These are phyloP conservation scores for Rhizodiscina lignyota DNA, from an alignment of 495 filamentous ascomycete species.

Conservation along the genomic window DNA sequence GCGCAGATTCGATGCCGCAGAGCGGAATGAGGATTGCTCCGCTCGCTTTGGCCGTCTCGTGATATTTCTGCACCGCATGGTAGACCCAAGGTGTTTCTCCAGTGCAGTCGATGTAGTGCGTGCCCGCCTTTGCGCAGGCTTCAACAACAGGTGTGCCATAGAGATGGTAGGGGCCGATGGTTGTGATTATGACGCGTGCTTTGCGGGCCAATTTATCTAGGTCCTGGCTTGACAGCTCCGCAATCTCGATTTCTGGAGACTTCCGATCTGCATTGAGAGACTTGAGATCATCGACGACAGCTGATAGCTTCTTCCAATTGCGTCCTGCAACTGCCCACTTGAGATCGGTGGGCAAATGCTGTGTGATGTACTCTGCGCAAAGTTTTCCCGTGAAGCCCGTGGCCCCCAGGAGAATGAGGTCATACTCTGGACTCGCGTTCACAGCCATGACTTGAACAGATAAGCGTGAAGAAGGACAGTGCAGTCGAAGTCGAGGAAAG, in stretches of 20 bases:
- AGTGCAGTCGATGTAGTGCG: slow-evolving; percentile 75
- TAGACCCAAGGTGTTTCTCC: slow-evolving; percentile 73
- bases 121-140: slow-evolving; percentile 65
- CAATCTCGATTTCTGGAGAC: slow-evolving; percentile 33
- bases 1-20: slow-evolving; percentile 71
- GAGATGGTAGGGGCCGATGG: slow-evolving; percentile 59
- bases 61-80: slow-evolving; percentile 66
- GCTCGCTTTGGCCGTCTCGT: slow-evolving; percentile 51
- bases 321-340: slow-evolving; percentile 79
- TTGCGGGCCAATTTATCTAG: slow-evolving; percentile 40
- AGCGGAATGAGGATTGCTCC: slow-evolving; percentile 78
- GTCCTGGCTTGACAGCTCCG: slow-evolving; percentile 34
- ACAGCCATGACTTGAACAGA: too few species aligned
- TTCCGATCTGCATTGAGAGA: slow-evolving; percentile 46
- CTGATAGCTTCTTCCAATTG: slow-evolving; percentile 47
- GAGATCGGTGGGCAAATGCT: slow-evolving; percentile 49
- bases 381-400: slow-evolving; percentile 71
- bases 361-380: slow-evolving; percentile 55
- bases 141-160: slow-evolving; percentile 63
- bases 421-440: too few species aligned
- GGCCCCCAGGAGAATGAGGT: slow-evolving; percentile 67
- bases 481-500: too few species aligned
- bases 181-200: slow-evolving; percentile 56
- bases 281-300: slow-evolving; percentile 42
- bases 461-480: too few species aligned